phyloP scores from a whole-genome alignment of 805 yeast species.

The Saccharomyces paradoxus region DNA sequence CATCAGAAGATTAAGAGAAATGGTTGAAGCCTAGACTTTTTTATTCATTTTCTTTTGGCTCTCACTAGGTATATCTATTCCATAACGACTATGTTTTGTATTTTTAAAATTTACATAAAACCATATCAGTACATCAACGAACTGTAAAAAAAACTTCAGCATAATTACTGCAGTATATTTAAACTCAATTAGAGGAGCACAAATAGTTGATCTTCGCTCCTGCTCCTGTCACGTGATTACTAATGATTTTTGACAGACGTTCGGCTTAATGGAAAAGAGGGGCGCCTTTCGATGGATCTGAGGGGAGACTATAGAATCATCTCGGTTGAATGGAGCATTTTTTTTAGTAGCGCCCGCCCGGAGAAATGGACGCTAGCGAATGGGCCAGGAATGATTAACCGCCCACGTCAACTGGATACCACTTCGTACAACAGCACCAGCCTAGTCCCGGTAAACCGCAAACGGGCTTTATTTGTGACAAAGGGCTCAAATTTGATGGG shows the following conservation, averaged over 20 bases:
- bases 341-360: neutral
- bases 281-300: neutral
- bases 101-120: neutral
- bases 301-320: neutral
- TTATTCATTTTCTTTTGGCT: neutral
- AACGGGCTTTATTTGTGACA: neutral
- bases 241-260: neutral
- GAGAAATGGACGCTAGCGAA: neutral
- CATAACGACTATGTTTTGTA: neutral
- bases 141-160: neutral
- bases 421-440: neutral
- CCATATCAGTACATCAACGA: neutral
- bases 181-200: neutral
- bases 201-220: neutral
- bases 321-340: neutral
- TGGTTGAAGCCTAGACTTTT: constrained; percentile 88
- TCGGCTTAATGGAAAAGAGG: neutral
- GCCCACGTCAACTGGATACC: neutral
- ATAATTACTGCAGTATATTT: neutral
- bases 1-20: constrained; percentile 99
- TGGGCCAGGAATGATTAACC: neutral
- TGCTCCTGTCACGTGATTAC: neutral
- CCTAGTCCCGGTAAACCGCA: neutral
- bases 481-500: neutral
- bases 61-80: neutral